Evolutionary conservation across 2,329 filamentous ascomycete species (phyloP).

Genomic region (Phoma sp.): DNA sequence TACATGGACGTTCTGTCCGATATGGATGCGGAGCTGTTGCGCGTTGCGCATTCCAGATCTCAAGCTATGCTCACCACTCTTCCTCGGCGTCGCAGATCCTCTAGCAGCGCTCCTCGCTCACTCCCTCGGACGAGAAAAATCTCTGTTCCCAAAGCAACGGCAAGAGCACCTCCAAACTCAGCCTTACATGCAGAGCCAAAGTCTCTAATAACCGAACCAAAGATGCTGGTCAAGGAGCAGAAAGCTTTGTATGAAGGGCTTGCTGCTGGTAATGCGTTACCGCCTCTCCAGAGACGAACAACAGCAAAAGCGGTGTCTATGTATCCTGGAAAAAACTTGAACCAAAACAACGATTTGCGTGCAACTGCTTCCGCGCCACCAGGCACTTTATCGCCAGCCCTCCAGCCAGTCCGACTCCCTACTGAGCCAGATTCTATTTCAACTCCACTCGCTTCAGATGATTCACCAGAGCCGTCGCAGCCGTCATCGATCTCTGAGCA

Average conservation of each 20-base stretch:
- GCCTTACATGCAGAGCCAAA: conserved; percentile 21
- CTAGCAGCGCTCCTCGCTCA: conserved; percentile 21
- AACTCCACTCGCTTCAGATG: conserved; percentile 24
- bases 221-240: conserved; percentile 16
- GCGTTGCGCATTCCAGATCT: conserved; percentile 23
- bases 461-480: conserved; percentile 3
- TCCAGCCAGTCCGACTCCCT: neutral
- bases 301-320: conserved; percentile 22
- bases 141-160: conserved; percentile 19
- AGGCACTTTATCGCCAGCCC: conserved; percentile 3
- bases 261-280: conserved; percentile 17
- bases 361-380: conserved; percentile 11
- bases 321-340: conserved; percentile 39
- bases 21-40: conserved; percentile 38
- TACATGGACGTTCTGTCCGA: conserved; percentile 38
- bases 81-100: conserved; percentile 30
- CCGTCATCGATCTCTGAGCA: conserved; percentile 2
- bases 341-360: conserved; percentile 24
- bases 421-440: neutral
- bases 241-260: conserved; percentile 26
- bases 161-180: conserved; percentile 22
- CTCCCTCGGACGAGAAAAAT: conserved; percentile 29
- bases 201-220: conserved; percentile 9
- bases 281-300: conserved; percentile 3
- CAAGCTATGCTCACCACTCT: conserved; percentile 20